Evolutionary conservation across 345 rosid species (phyloP).

Genomic region (Camelina hispida): DNA sequence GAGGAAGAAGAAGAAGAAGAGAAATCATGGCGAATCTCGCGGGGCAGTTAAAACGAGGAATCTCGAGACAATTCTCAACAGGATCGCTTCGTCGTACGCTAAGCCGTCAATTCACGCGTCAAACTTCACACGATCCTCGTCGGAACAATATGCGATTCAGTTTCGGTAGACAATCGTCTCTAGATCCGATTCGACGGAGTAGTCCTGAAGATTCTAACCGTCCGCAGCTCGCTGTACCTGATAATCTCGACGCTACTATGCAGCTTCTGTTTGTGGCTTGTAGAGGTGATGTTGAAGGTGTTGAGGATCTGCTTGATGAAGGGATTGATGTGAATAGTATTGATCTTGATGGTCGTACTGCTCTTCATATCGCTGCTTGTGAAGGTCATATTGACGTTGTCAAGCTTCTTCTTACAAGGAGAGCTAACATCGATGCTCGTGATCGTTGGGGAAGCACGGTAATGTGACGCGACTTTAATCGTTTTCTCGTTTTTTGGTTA

Average conservation of each 20-base stretch:
- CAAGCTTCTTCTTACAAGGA: conserved; percentile 62
- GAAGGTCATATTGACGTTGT: conserved; percentile 93
- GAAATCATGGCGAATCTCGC: conserved; percentile 54
- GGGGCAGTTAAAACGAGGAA: conserved; percentile 68
- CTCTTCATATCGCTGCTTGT: conserved; percentile 92
- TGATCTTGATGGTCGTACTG: conserved; percentile 94
- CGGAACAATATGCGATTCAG: conserved; percentile 74
- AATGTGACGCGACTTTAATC: background rate
- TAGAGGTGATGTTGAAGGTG: conserved; percentile 76
- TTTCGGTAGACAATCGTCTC: conserved; percentile 83
- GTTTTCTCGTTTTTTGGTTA: background rate
- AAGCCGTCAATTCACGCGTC: conserved; percentile 67
- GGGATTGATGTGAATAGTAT: conserved; percentile 89
- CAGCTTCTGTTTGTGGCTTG: conserved; percentile 87
- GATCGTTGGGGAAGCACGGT: conserved; percentile 99
- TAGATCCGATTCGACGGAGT: conserved; percentile 80
- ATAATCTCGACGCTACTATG: conserved; percentile 90
- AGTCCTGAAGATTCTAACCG: conserved; percentile 46
- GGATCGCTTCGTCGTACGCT: conserved; percentile 66
- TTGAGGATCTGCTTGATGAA: conserved; percentile 75
- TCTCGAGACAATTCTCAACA: conserved; percentile 80
- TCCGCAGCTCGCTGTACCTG: conserved; percentile 76
- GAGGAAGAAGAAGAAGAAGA: background rate
- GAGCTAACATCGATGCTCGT: conserved; percentile 89
- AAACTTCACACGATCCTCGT: conserved; percentile 75